Evolutionary conservation across 768 basidiomycete genomes (phyloP).

Genomic region (Chlorophyllum brunneum): DNA sequence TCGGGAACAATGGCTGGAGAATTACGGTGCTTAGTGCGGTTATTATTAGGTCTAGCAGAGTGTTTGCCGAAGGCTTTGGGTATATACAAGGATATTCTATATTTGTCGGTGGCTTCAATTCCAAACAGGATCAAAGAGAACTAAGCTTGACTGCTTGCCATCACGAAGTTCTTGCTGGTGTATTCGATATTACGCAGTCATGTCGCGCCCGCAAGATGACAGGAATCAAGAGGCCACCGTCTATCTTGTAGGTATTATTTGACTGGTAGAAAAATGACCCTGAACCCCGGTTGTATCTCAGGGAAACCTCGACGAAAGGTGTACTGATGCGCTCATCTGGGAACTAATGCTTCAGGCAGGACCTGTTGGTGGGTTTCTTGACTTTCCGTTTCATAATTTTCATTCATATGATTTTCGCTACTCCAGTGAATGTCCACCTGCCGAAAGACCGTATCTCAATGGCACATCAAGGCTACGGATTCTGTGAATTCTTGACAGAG

Average conservation of each 20-base stretch:
- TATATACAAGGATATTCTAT: too few species aligned
- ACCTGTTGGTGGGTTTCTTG: slow-evolving; percentile 75
- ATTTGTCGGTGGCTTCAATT: background rate
- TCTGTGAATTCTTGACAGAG: slow-evolving; percentile 98
- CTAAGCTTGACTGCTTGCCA: background rate
- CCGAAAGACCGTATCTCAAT: slow-evolving; percentile 98
- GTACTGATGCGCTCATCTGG: slow-evolving; percentile 92
- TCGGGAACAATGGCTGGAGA: too few species aligned
- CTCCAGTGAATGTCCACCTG: slow-evolving; percentile 89
- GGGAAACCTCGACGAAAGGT: slow-evolving; percentile 97
- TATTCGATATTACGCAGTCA: slow-evolving; percentile 16
- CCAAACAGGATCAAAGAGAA: background rate
- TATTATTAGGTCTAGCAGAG: too few species aligned
- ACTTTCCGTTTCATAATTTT: background rate
- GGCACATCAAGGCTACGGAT: slow-evolving; percentile 98
- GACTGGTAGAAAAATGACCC: background rate
- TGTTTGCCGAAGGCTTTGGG: too few species aligned
- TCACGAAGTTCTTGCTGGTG: background rate
- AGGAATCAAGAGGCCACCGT: slow-evolving; percentile 91
- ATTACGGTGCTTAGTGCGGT: too few species aligned
- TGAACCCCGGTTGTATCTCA: slow-evolving; percentile 25
- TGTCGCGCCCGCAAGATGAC: slow-evolving; percentile 80
- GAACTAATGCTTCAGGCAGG: slow-evolving; percentile 99
- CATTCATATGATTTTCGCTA: background rate
- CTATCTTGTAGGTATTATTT: slow-evolving; percentile 53